Base-by-base conservation (phyloP, 768 basidiomycete species). In the Hypholoma sublateritium region DNA sequence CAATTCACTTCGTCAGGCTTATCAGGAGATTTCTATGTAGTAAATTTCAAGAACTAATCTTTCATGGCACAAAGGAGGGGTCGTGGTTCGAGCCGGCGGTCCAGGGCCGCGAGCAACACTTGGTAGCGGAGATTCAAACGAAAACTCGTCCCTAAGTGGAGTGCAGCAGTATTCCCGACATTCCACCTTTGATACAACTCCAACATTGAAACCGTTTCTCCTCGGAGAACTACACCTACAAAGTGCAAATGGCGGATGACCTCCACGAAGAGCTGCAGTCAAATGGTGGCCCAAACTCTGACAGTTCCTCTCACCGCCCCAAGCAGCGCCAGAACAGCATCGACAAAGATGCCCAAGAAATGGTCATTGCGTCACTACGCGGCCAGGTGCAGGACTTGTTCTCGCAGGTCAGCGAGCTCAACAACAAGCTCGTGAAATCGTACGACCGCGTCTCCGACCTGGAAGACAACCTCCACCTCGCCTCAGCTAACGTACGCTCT, bases 401-500 rank as follows among this genome's bases (percentile, higher is more conserved):
- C 67, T 85, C 89, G 14, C 96, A 98, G 71, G 92, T 97, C 45
- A 86, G 87, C 24, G 84, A 91, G 67, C 87, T 98, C 60, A 98
- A 98, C 72, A 75, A 78, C 72, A 98, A 98, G 70, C 89, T 99
- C 47, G 93, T 99, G 59, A 80, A 85, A 58, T 92, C 91, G 2
- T 96, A 97, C 71, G 92, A 95, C 70, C 84, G 92, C 28, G 85
- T 96, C 28, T 95, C 95, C 16, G 88, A 93, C 77, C 81, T 99
- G 50, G 95, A 98, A 69, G 96, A 98, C 68, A 82, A 91, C 56
- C 73, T 95, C 12, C 90, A 95, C 65, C 78, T 88, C 51, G 68
- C 83, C 4, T 80, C 83, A 8, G 78, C 83, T 22, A 78, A 83
- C 35, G 67, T 87, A 13, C 85, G 87, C 7, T 68, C 79, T 12